phyloP scores from a whole-genome alignment of 306 rosid genomes.

The Trifolium repens region DNA sequence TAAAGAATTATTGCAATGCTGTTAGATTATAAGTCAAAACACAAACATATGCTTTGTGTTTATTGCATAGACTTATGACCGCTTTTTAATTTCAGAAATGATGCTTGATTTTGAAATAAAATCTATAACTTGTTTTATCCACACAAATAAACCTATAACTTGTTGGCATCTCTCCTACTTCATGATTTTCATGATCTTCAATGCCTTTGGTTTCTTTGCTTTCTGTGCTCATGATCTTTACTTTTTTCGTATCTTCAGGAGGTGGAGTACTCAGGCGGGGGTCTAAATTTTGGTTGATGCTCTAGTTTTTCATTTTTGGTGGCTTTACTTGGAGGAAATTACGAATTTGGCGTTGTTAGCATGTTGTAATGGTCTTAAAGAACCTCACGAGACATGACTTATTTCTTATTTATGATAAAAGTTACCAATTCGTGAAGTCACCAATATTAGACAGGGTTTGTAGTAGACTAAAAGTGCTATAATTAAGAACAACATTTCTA shows the following conservation, averaged over 20 bases:
- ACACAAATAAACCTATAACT: background rate
- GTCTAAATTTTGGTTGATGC: slow-evolving; percentile 47
- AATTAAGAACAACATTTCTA: background rate
- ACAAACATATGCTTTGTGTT: background rate
- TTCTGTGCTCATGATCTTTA: background rate
- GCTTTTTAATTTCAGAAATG: background rate
- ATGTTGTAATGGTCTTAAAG: slow-evolving; percentile 21
- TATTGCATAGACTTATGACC: background rate
- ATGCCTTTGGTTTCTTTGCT: slow-evolving; percentile 10
- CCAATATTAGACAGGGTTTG: slow-evolving; percentile 32
- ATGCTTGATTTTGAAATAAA: background rate
- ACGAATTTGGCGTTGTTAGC: background rate
- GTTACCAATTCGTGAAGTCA: slow-evolving; percentile 21
- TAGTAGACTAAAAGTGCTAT: slow-evolving; percentile 27
- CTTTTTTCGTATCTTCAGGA: slow-evolving; percentile 46
- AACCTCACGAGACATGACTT: slow-evolving; percentile 25
- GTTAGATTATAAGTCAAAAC: background rate
- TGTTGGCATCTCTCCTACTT: background rate
- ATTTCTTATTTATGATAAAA: slow-evolving; percentile 4
- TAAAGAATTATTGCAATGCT: background rate
- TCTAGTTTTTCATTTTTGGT: background rate
- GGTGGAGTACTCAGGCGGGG: slow-evolving; percentile 55
- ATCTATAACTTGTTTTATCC: background rate
- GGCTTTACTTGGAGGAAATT: slow-evolving; percentile 28
- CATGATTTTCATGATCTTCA: background rate